Conservation (phyloP, 2,329 filamentous ascomycete genomes). For the Ophiobolus disseminans region DNA sequence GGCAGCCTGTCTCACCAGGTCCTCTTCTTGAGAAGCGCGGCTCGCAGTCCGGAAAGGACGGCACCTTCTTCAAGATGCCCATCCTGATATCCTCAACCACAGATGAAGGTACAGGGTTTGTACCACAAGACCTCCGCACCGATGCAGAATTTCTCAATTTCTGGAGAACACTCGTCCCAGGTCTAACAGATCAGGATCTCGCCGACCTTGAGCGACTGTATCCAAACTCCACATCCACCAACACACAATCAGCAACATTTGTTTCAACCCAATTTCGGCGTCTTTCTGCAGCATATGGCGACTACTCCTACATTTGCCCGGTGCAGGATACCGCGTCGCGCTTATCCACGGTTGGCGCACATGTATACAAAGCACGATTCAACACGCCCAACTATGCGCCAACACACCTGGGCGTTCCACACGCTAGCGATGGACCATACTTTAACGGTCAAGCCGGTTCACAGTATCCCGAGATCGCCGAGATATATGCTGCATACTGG, state of each 20-base stretch:
- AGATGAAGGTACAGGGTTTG: slow-evolving; percentile 44
- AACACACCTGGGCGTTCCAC: slow-evolving; percentile 40
- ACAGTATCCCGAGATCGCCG: slow-evolving; percentile 38
- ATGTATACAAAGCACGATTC: slow-evolving; percentile 46
- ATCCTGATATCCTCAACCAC: slow-evolving; percentile 46
- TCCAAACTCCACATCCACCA: slow-evolving; percentile 34
- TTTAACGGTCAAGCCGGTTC: slow-evolving; percentile 38
- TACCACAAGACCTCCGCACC: slow-evolving; percentile 42
- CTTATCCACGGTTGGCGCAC: slow-evolving; percentile 27
- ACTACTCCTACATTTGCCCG: slow-evolving; percentile 47
- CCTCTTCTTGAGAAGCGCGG: slow-evolving; percentile 57
- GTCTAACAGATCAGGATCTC: slow-evolving; percentile 37
- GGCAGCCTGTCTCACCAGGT: slow-evolving; percentile 57
- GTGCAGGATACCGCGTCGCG: slow-evolving; percentile 42
- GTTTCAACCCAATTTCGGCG: slow-evolving; percentile 55
- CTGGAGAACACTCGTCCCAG: slow-evolving; percentile 38
- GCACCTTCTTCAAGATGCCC: slow-evolving; percentile 45
- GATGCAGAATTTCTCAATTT: slow-evolving; percentile 46
- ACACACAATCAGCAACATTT: slow-evolving; percentile 45
- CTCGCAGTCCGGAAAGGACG: slow-evolving; percentile 45
- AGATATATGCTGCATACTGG: slow-evolving; percentile 45
- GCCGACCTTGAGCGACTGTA: slow-evolving; percentile 36
- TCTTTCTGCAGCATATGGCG: slow-evolving; percentile 51
- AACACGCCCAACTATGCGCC: slow-evolving; percentile 42
- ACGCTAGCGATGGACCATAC: slow-evolving; percentile 39